phyloP scores from a whole-genome alignment of 2,329 filamentous ascomycete genomes.

The Colletotrichum sp. region DNA sequence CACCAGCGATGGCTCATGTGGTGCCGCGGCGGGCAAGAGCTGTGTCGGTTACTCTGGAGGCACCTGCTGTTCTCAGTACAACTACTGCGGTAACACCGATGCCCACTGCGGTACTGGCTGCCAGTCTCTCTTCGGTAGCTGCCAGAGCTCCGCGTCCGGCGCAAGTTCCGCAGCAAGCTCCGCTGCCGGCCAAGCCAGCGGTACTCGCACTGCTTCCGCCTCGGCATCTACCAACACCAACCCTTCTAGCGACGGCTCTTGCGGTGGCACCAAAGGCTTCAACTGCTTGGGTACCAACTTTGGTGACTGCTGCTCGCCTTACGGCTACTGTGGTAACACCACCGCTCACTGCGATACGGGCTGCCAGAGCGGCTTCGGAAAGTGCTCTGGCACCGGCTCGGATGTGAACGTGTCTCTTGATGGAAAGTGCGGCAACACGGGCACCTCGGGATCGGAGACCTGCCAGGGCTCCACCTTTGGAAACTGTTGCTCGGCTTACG shows the following conservation, averaged over 20 bases:
- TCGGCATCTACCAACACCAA: conserved; percentile 2
- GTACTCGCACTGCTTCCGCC: background rate
- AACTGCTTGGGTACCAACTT: conserved; percentile 17
- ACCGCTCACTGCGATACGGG: conserved; percentile 22
- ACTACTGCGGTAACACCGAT: background rate
- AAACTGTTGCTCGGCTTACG: conserved; percentile 24
- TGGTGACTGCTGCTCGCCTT: conserved; percentile 25
- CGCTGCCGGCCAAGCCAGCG: background rate
- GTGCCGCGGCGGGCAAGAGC: background rate
- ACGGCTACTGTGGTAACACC: conserved; percentile 22
- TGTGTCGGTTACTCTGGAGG: background rate
- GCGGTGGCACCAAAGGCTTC: background rate
- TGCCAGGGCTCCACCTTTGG: conserved; percentile 16
- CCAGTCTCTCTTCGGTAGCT: conserved; percentile 3
- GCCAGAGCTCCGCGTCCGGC: background rate
- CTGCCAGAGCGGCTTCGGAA: conserved; percentile 22
- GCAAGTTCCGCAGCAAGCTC: background rate
- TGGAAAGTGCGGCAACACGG: conserved; percentile 3
- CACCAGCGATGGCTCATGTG: background rate
- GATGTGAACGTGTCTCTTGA: conserved; percentile 2
- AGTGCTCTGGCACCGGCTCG: background rate
- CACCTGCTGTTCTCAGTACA: conserved; percentile 9
- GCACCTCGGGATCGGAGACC: background rate
- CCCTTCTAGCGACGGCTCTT: conserved; percentile 6
- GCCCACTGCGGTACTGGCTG: background rate